A percentile compares a stretch with the other conserved stretches of the same genome.
Evolutionary conservation across 805 yeast species (phyloP).

Genomic region (Kazachstania africana): DNA sequence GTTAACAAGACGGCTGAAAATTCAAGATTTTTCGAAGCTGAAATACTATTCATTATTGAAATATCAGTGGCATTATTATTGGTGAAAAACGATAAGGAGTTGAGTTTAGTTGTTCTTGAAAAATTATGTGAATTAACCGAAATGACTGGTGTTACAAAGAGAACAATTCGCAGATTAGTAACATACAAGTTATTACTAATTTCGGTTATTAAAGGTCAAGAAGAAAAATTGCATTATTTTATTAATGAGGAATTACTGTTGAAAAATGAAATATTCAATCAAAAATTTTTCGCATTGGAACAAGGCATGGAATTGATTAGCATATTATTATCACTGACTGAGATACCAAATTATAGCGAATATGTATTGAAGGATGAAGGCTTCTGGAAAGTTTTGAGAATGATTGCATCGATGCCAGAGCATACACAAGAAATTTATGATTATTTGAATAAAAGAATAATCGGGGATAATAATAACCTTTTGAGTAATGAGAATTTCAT

Average conservation of each 20-base stretch:
- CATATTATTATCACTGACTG: constrained; percentile 28
- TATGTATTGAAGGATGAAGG: constrained; percentile 38
- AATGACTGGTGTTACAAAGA: constrained; percentile 12
- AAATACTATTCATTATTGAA: constrained; percentile 39
- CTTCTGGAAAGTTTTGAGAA: constrained; percentile 45
- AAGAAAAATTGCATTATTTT: constrained; percentile 10
- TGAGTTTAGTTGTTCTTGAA: constrained; percentile 13
- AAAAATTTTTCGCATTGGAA: constrained; percentile 27
- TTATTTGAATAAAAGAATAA: constrained; percentile 35
- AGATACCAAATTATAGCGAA: constrained; percentile 13
- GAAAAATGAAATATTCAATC: constrained; percentile 24
- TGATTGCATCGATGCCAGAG: constrained; percentile 34
- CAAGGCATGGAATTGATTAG: constrained; percentile 37
- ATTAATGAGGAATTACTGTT: constrained; percentile 21
- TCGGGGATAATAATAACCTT: constrained; percentile 18
- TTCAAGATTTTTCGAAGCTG: constrained; percentile 34
- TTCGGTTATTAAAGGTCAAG: constrained; percentile 16
- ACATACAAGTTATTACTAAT: constrained; percentile 29
- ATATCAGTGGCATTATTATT: constrained; percentile 21
- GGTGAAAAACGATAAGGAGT: constrained; percentile 24
- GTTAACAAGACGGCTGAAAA: constrained; percentile 20
- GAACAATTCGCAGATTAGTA: constrained; percentile 22
- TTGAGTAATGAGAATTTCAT: constrained; percentile 44
- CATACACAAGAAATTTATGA: constrained; percentile 34
- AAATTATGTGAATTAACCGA: constrained; percentile 10